These are phyloP conservation scores for Phytophthora megakarya DNA, from an alignment of 352 stramenopile genomes.

Conservation along the genomic window DNA sequence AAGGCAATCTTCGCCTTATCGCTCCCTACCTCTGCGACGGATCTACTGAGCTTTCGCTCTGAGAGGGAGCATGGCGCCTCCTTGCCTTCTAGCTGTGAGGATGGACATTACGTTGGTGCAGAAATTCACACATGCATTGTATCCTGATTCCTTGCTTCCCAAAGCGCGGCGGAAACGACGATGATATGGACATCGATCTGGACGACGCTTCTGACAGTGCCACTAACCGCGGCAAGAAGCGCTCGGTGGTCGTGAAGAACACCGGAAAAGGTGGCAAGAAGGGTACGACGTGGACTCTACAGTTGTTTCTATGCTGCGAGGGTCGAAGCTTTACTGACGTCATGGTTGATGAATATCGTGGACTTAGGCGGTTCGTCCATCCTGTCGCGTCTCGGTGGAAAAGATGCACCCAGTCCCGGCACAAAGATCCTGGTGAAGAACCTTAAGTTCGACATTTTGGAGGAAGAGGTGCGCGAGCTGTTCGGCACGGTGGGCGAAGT, in stretches of 20 bases:
- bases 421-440: constrained; percentile 87
- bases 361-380: constrained; percentile 50
- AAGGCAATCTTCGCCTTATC: constrained; percentile 12
- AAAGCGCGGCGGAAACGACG: constrained; percentile 47
- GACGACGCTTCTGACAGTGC: constrained; percentile 41
- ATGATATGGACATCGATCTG: constrained; percentile 70
- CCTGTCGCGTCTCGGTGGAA: constrained; percentile 67
- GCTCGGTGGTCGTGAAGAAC: constrained; percentile 62
- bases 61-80: constrained; percentile 28
- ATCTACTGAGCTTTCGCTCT: constrained; percentile 3
- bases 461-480: constrained; percentile 82
- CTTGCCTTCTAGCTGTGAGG: constrained; percentile 21
- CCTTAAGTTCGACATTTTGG: constrained; percentile 84
- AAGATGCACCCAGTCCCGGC: constrained; percentile 41
- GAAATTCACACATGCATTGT: constrained; percentile 39
- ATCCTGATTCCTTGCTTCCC: constrained; percentile 34
- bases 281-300: constrained; percentile 35
- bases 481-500: constrained; percentile 81
- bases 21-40: constrained; percentile 9
- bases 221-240: constrained; percentile 46
- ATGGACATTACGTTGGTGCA: constrained; percentile 32
- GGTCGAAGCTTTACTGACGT: constrained; percentile 13
- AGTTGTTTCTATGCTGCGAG: neutral
- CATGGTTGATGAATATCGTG: constrained; percentile 11
- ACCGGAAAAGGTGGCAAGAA: constrained; percentile 58